Conservation (phyloP, 805 yeast genomes). For the Lachancea mirantina region DNA sequence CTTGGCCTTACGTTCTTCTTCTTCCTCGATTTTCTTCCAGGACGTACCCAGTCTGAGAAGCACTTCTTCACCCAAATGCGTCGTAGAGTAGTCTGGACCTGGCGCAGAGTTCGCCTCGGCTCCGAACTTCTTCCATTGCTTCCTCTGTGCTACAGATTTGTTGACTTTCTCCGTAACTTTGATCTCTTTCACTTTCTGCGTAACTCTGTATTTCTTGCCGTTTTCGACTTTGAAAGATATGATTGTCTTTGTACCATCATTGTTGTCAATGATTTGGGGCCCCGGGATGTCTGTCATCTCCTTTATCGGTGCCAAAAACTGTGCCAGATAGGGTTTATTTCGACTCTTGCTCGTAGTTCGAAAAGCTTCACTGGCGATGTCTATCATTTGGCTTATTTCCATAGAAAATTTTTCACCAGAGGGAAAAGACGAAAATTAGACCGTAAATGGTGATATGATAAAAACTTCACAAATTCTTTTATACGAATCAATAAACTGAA, state of each 20-base stretch:
- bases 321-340: not conserved
- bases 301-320: constrained; percentile 18
- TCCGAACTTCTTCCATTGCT: constrained; percentile 85
- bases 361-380: not conserved
- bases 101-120: constrained; percentile 63
- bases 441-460: no score
- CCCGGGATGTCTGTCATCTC: constrained; percentile 49
- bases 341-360: not conserved
- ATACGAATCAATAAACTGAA: no score
- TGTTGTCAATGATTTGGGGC: constrained; percentile 67
- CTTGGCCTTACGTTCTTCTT: constrained; percentile 46
- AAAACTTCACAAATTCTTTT: no score
- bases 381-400: not conserved
- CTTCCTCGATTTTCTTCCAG: constrained; percentile 73
- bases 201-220: constrained; percentile 79
- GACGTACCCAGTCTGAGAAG: constrained; percentile 64
- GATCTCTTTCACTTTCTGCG: constrained; percentile 75
- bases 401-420: not conserved
- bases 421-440: not conserved
- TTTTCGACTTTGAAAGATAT: constrained; percentile 68
- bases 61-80: constrained; percentile 81
- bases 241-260: constrained; percentile 87
- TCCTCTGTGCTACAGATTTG: constrained; percentile 79
- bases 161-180: constrained; percentile 75
- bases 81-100: constrained; percentile 85